Evolutionary conservation across 1,139 yeast genomes (phyloP), one percentile per base, ranked within the genome.

Genomic region (Yarrowia galli): DNA sequence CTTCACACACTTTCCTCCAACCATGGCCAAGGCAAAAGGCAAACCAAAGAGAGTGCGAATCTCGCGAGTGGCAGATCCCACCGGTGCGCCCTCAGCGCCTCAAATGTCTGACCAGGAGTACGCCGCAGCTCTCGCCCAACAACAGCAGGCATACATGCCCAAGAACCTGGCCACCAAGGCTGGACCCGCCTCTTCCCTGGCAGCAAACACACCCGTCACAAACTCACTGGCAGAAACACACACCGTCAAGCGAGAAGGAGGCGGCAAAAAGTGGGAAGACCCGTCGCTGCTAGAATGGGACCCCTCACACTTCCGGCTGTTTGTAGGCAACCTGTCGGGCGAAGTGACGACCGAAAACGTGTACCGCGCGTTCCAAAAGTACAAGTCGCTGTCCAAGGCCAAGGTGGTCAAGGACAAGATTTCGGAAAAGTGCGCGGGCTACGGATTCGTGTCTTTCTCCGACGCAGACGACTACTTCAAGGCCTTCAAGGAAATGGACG

Each of bases 401-500:
- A 81, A 83, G 69, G 89, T 88, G 5, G 75, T 75, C 7, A 63
- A 69, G 43, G 77, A 75, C 63, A 65, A 67, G 13, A 64, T 69
- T 32, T 75, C 83, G 0, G 80, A 79, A 10, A 87, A 85, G 75
- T 70, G 72, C 23, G 67, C 65, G 35, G 93, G 95, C 5, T 89
- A 79, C 73, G 95, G 92, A 5, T 89, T 89, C 75, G 89, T 89
- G 23, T 85, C 91, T 1, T 89, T 89, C 76, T 79, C 79, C 2
- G 82, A 81, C 69, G 78, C 92, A 0, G 85, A 86, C 38, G 93
- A 79, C 68, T 89, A 88, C 73, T 80, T 89, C 70, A 79, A 79
- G 65, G 92, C 95, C 3, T 89, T 88, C 77, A 87, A 86, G 74
- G 91, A 88, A 72, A 84, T 89, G 87, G 88, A 89, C 75, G 90